Percentiles rank a stretch among this genome's conserved stretches.
Conservation (phyloP, 176 grass and related monocot species). For the Themeda triandra region DNA sequence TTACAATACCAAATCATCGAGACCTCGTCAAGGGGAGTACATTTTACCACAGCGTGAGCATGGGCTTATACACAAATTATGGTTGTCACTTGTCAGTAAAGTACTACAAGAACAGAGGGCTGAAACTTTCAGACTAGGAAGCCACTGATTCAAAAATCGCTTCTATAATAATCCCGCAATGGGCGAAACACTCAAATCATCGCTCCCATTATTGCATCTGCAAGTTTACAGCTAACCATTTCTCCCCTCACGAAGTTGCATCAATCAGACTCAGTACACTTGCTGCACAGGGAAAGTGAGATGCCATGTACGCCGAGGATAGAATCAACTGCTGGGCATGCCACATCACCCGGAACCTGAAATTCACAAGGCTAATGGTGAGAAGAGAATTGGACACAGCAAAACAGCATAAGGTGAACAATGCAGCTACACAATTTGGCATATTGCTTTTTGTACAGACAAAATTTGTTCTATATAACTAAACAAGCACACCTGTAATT, state of each 20-base stretch:
- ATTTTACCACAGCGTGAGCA: background rate
- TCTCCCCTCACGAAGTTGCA: background rate
- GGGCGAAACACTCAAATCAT: background rate
- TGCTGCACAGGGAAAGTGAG: background rate
- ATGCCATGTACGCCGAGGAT: background rate
- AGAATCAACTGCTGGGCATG: background rate
- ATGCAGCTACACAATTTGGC: background rate
- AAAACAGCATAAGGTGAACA: background rate
- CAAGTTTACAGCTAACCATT: conserved; percentile 17
- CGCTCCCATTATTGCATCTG: background rate
- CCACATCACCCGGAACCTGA: conserved; percentile 37
- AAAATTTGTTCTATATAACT: background rate
- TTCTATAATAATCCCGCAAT: conserved; percentile 12
- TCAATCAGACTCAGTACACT: conserved; percentile 9
- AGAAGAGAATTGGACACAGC: background rate
- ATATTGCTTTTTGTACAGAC: background rate
- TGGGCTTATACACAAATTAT: background rate
- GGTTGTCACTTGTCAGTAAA: background rate
- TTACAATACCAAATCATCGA: background rate
- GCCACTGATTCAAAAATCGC: conserved; percentile 12
- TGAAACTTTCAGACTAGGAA: background rate
- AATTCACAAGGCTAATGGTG: background rate
- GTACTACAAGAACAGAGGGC: background rate
- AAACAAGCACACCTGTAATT: background rate
- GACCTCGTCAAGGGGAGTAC: background rate